phyloP scores from a whole-genome alignment of 805 yeast species.

The Schwanniomyces yamadae region DNA sequence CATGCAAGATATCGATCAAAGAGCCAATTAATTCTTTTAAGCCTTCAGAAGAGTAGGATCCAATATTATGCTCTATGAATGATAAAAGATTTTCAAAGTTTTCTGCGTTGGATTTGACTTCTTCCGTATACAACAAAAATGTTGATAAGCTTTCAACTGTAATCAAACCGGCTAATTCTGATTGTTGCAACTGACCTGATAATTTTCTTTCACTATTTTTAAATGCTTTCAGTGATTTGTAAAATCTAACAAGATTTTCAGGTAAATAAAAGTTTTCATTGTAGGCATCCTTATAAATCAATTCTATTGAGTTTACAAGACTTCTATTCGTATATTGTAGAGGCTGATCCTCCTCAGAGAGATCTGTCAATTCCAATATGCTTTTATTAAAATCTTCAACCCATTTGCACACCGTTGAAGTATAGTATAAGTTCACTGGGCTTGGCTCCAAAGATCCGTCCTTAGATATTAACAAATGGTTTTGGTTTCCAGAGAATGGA shows the following conservation, averaged over 20 bases:
- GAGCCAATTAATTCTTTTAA: conserved; percentile 12
- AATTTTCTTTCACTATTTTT: conserved; percentile 14
- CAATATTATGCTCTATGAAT: conserved; percentile 11
- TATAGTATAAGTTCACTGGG: conserved; percentile 24
- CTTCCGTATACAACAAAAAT: conserved; percentile 7
- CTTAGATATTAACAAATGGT: conserved; percentile 21
- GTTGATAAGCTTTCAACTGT: conserved; percentile 13
- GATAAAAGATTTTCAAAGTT: conserved; percentile 13
- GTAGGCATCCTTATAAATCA: neutral
- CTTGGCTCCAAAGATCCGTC: conserved; percentile 9
- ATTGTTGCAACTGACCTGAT: conserved; percentile 10
- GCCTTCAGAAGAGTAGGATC: conserved; percentile 11
- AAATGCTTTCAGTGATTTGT: conserved; percentile 13
- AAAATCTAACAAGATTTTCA: conserved; percentile 11
- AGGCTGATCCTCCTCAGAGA: conserved; percentile 11
- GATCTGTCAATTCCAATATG: conserved; percentile 14
- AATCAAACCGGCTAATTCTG: conserved; percentile 9
- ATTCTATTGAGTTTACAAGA: neutral
- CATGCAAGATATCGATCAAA: conserved; percentile 13
- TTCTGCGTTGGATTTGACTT: conserved; percentile 4
- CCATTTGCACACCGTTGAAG: conserved; percentile 30
- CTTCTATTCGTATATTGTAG: conserved; percentile 12
- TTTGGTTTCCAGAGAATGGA: conserved; percentile 26
- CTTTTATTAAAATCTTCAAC: conserved; percentile 23
- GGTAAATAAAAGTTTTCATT: conserved; percentile 5